These are phyloP conservation scores for Apiospora koreana DNA, from an alignment of 2,329 filamentous ascomycete genomes.

Conservation along the genomic window DNA sequence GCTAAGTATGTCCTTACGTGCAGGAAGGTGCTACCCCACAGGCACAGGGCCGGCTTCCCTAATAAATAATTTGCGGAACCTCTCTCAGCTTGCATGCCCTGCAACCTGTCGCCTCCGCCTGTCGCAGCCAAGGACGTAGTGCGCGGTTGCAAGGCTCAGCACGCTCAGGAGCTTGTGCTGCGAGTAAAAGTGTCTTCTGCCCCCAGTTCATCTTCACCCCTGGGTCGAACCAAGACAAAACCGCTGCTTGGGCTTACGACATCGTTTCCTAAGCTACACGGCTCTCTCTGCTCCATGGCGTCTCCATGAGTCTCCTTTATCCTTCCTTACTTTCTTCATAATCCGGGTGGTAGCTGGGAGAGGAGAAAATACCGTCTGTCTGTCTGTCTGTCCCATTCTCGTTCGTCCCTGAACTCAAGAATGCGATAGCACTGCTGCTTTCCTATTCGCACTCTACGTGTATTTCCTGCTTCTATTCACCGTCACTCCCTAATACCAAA, in stretches of 20 bases:
- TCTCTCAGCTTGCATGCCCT: too few relatives aligned
- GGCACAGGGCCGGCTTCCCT: not conserved
- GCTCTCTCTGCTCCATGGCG: not conserved
- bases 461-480: not conserved
- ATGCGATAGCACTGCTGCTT: not conserved
- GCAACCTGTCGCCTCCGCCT: too few relatives aligned
- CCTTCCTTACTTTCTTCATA: not conserved
- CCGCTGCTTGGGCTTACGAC: not conserved
- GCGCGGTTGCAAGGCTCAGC: not conserved
- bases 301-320: constrained; percentile 2
- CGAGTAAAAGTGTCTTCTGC: not conserved
- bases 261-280: not conserved
- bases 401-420: not conserved
- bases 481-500: not conserved
- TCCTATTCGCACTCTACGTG: not conserved
- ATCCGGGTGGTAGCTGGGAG: not conserved
- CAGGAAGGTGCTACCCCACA: not conserved
- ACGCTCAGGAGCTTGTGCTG: not conserved
- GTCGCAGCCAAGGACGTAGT: not conserved
- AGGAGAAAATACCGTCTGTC: not conserved
- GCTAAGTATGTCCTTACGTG: not conserved
- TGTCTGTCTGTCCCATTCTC: not conserved
- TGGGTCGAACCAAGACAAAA: constrained; percentile 4
- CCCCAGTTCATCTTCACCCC: not conserved
- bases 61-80: not conserved